Evolutionary conservation across 192 early-diverging fungal species (phyloP), one percentile per base, ranked within the genome.

Genomic region (Diversispora eburnea): DNA sequence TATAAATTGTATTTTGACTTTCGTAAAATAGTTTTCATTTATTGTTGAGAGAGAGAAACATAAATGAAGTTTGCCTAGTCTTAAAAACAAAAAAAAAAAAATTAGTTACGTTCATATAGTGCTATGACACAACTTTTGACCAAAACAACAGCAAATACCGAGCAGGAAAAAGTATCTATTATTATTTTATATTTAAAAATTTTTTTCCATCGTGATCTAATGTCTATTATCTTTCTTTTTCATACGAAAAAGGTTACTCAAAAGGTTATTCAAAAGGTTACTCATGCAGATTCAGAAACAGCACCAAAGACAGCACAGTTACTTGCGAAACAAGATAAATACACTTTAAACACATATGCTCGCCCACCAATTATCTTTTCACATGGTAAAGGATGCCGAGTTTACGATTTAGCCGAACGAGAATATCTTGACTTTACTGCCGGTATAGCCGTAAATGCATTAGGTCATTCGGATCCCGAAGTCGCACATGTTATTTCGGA

Each of bases 391-490:
- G 94, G 95, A 5, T 83, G 81, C 78, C 87, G 88, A 20, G 78
- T 99, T 13, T 94, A 90, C 73, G 96, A 97, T 76, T 81, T 85
- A 1, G 80, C 79, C 20, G 86, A 90, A 68, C 88, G 92, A 12
- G 79, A 85, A 69, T 99, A 91, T 77, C 83, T 99, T 10, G 97
- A 99, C 79, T 92, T 99, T 66, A 90, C 88, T 0, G 92, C 96
- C 0, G 97, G 97, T 17, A 99, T 99, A 64, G 95, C 97, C 10
- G 96, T 98, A 22, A 93, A 89, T 62, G 94, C 93, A 3, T 84
- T 99, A 0, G 97, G 97, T 1, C 97, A 99, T 80, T 84, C 83
- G 54, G 91, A 98, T 76, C 81, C 84, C 20, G 86, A 92, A 20
- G 86, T 98, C 3, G 83, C 88, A 10, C 77, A 86, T 2, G 83